phyloP scores from a whole-genome alignment of 495 filamentous ascomycete species.

The Aspergillus conjunctus region DNA sequence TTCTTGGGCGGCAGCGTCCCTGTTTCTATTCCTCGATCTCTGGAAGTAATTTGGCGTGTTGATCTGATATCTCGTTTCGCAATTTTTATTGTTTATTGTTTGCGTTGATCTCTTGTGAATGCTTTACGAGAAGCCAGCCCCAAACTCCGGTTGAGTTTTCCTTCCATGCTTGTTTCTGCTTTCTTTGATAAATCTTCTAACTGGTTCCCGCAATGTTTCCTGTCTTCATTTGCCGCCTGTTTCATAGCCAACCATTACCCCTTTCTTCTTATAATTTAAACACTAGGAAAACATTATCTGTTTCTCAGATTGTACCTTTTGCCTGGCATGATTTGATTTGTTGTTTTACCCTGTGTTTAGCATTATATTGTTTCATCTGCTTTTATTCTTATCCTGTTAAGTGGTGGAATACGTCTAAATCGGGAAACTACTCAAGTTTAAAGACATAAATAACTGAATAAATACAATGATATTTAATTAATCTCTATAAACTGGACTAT shows the following conservation, averaged over 20 bases:
- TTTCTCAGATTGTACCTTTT: neutral
- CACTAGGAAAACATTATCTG: neutral
- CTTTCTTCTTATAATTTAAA: conserved; percentile 3
- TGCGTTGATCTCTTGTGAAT: neutral
- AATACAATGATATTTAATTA: conserved; percentile 1
- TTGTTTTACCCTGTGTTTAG: neutral
- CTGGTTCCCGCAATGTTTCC: neutral
- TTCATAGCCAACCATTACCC: neutral
- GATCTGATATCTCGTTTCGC: conserved; percentile 3
- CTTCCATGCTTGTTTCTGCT: neutral
- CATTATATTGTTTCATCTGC: neutral
- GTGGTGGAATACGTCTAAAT: neutral
- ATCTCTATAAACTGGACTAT: neutral
- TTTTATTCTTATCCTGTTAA: neutral
- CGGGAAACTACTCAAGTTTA: neutral
- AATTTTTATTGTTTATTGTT: neutral
- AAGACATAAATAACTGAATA: neutral
- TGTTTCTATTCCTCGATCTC: neutral
- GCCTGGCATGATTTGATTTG: neutral
- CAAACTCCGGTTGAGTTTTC: neutral
- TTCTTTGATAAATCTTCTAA: neutral
- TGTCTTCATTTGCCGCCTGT: neutral
- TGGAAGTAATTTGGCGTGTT: neutral
- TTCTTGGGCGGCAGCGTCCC: conserved; percentile 9
- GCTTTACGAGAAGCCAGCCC: neutral